Evolutionary conservation across 2,329 filamentous ascomycete species (phyloP), one percentile per base, ranked within the genome.

Genomic region (Beauveria sp.): DNA sequence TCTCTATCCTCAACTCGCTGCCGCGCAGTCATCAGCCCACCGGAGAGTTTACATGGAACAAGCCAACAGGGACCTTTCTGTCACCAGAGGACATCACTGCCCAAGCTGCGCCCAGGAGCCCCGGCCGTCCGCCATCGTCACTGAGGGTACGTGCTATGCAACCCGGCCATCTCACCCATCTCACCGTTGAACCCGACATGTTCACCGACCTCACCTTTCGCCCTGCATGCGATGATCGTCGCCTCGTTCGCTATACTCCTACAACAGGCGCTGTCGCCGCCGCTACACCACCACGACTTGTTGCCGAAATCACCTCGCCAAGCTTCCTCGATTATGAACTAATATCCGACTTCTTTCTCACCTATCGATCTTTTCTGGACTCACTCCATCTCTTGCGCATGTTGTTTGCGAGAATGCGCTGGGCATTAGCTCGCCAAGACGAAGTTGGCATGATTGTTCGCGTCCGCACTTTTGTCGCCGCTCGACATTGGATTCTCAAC

Each of bases 401-500:
- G 80, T 81, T 99, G 18, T 82, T 98, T 64, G 88, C 93, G 2
- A 86, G 95, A 20, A 77, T 99, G 58, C 82, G 87, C 66, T 99
- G 95, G 95, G 92, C 95, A 0, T 81, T 97, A 54, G 84, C 84
- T 53, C 84, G 90, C 60, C 78, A 83, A 52, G 91, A 96, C 70
- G 91, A 97, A 71, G 86, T 87, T 62, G 95, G 95, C 45, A 90
- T 92, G 70, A 91, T 99, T 58, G 95, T 97, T n/a, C 86, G 93
- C 55, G 96, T 99, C 18, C 86, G 95, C 47, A 96, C 93, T 0
- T 99, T 98, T 76, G 95, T 97, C 28, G 95, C 95, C 8, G 81
- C 98, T 50, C 86, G 95, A 61, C 95, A 99, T 74, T 99, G 95
- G 95, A 93, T 98, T 62, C 77, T 99, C 64, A 99, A 99, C 73